Evolutionary conservation across 805 yeast species (phyloP), one percentile per base, ranked within the genome.

Genomic region (Kodamaea laetipori): DNA sequence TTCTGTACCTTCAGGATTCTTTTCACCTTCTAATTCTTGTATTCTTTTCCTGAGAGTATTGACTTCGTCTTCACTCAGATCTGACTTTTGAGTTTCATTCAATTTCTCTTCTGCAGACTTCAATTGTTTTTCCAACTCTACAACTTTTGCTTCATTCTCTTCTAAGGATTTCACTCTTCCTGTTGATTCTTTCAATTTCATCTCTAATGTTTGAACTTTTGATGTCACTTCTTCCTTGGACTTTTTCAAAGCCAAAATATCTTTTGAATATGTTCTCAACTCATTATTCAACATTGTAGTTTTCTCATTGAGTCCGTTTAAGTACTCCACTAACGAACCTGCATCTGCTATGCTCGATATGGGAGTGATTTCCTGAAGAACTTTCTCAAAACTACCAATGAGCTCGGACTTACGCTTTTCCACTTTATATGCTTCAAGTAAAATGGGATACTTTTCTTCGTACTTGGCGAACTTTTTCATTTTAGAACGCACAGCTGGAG

Each of bases 401-500:
- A 83, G 71, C 36, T 77, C 82, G 1, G 75, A 68, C 53, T 82
- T 85, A 39, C 76, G 70, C 66, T 86, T 88, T 60, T 90, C 97
- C 1, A 74, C 68, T 57, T 89, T 86, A 66, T 88, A 94, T 0
- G 98, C 97, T 34, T 84, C 84, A 39, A 90, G 73, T 11, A 92
- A 69, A 33, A 81, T 67, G 0, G 99, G 99, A 58, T 94, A 92
- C 61, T 89, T 90, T 39, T 84, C 85, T 61, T 92, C 98, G 61
- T 90, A 92, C 60, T 89, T 90, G 44, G 76, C 80, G 56, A 86
- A 87, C 66, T 88, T 90, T 44, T 76, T 75, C 61, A 90, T 63
- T 55, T 83, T 85, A 4, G 81, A 64, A 46, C 77, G 75, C 12
- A 89, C 64, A 4, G 76, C 80, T 2, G 76, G 74, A 0, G 88